Evolutionary conservation across 768 basidiomycete species (phyloP), one percentile per base, ranked within the genome.

Genomic region (Hygrocybe coccinea): DNA sequence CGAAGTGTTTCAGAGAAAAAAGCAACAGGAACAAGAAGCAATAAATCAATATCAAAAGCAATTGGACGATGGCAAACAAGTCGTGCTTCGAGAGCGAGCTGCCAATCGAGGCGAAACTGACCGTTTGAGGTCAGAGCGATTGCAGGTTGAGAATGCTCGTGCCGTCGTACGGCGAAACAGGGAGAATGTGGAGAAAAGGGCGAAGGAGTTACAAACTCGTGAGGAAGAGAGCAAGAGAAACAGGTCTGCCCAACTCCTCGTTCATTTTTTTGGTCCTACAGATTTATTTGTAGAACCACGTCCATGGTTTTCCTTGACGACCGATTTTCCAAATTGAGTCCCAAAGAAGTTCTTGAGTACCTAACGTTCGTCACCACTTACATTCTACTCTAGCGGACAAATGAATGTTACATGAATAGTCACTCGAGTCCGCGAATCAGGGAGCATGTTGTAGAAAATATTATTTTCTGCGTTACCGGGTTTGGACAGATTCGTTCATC

Each of bases 381-480:
- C n/a, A 37, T 24, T 12, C 29, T 34, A 35, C 19, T 33, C 2
- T 17, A 46, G 38, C 22, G 10, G n/a, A 19, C 24, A 9, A 5
- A 54, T 19, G 22, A 34, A 19, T 44, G 41, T 24, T 41, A 29
- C 22, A 35, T 49, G 9, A n/a, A 24, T 50, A 62, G 61, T 34
- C 57, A 60, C 41, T 60, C 61, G 17, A 62, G 61, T 46, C 29
- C 47, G 12, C 58, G 56, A 8, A 37, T 62, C 29, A 58, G 60
- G 41, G 55, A 60, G 17, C 61, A 62, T 43, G 60, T 51, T 17
- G 60, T 62, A 59, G 53, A 58, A 21, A 62, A 62, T 24, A 53
- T 60, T 14, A 56, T 57, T 8, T 55, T 55, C 7, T 62, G 60
- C 50, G 59, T 62, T 21, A 54, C 15, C 39, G 61, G 60, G 29